phyloP scores from a whole-genome alignment of 1,284 basidiomycete species.

The Malassezia pachydermatis region DNA sequence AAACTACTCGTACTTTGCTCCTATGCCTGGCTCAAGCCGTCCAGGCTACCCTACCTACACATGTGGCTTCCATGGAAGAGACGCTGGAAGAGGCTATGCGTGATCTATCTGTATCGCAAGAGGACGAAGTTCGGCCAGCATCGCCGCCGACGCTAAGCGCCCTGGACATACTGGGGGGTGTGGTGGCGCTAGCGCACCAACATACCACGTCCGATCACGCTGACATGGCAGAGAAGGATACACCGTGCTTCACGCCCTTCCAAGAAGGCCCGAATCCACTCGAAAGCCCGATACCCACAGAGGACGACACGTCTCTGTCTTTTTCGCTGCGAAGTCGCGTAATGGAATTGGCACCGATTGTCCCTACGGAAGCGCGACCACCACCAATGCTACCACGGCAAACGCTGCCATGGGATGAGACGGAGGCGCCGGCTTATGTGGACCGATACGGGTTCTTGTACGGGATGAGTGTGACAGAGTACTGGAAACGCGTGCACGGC shows the following conservation, averaged over 20 bases:
- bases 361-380: slow-evolving; percentile 71
- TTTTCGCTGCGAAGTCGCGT: no score
- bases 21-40: neutral
- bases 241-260: no score
- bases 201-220: no score
- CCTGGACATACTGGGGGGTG: neutral
- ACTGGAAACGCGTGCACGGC: neutral
- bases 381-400: slow-evolving; percentile 53
- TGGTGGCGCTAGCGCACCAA: slow-evolving; percentile 4
- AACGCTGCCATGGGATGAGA: neutral
- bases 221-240: neutral
- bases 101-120: no score
- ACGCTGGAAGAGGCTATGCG: slow-evolving; percentile 1
- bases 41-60: neutral
- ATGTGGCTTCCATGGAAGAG: neutral
- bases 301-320: no score
- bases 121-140: no score
- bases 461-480: slow-evolving; percentile 38
- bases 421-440: neutral
- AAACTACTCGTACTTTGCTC: neutral
- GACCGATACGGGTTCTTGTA: slow-evolving; percentile 80
- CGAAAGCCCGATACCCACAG: no score
- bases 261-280: no score
- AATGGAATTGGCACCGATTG: slow-evolving; percentile 81
- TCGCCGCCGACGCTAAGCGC: no score